These are phyloP conservation scores for Pleurotus citrinopileatus DNA, from an alignment of 768 basidiomycete genomes.

Conservation along the genomic window DNA sequence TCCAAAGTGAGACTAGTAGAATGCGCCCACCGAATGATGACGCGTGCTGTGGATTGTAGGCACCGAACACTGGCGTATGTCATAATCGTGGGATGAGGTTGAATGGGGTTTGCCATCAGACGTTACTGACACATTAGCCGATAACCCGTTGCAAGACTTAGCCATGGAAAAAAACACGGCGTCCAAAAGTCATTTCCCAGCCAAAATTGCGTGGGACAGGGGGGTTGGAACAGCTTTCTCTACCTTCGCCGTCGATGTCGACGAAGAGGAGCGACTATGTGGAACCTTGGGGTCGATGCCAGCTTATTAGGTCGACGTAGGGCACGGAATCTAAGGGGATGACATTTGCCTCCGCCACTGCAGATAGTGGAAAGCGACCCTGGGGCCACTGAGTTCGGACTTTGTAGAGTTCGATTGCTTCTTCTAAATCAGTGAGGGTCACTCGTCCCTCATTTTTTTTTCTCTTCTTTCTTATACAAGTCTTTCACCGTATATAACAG, in stretches of 20 bases:
- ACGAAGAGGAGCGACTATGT: not conserved
- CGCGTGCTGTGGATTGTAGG: not conserved
- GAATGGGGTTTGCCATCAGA: not conserved
- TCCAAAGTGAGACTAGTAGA: not conserved
- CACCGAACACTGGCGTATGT: constrained; percentile 6
- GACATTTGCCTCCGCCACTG: not conserved
- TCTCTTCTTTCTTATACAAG: not conserved
- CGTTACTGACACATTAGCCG: too few relatives aligned
- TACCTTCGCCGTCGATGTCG: not conserved
- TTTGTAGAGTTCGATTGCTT: not conserved
- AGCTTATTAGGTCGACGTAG: not conserved
- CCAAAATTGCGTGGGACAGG: not conserved
- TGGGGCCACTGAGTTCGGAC: constrained; percentile 1
- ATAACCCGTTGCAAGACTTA: too few relatives aligned
- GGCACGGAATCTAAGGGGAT: not conserved
- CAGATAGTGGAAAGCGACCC: not conserved
- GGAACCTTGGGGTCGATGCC: not conserved
- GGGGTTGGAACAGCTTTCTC: too few relatives aligned
- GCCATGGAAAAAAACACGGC: too few relatives aligned
- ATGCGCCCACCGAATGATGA: not conserved
- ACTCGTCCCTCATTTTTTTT: constrained; percentile 4
- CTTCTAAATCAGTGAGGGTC: constrained; percentile 7
- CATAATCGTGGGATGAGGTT: not conserved
- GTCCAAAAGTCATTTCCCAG: not conserved
- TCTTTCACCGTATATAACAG: not conserved